Evolutionary conservation across 768 basidiomycete genomes (phyloP), one percentile per base, ranked within the genome.

Genomic region (Galerina marginata): DNA sequence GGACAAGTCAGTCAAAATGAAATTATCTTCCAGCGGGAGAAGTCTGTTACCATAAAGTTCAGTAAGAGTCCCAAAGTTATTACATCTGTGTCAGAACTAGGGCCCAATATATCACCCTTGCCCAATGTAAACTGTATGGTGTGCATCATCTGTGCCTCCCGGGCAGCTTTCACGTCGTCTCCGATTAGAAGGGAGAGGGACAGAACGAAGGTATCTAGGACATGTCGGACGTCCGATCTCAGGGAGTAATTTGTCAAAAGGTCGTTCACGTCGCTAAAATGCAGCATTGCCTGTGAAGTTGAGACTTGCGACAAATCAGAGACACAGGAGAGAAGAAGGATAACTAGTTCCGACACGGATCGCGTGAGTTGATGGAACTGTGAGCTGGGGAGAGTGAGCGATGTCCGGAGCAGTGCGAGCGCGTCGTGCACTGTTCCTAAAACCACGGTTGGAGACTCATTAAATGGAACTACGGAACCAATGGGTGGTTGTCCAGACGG

Each of bases 101-200:
- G 76, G 10, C 83, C 84, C 33, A 84, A 67, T 52, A 83, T 74
- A 58, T 88, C 86, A 12, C 77, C 81, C 69, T 87, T 90, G 16
- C 83, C 84, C 33, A 87, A 69, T 9, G 81, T 75, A 54, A 87
- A 69, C 58, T 88, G 89, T 40, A 87, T 72, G 20, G 76, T 83
- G 54, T 90, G 89, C 76, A 90, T 83, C 72, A 90, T 81, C 59
- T 91, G 88, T 14, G 87, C 85, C 72, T 92, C 89, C 58, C 84
- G 78, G n/a, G 86, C 82, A 48, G 79, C 82, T 69, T 89, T 90
- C 25, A 83, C 84, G 58, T 91, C 90, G 64, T 91, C 89, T 40
- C 86, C 87, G 36, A 90, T 79, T 33, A 86, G 65, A 60, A 88
- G 77, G 56, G 83, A 84, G 45, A 92, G 71, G 4, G 86, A 83